Base-by-base conservation (phyloP, 805 yeast genomes). In the Cephaloascus fragrans region DNA sequence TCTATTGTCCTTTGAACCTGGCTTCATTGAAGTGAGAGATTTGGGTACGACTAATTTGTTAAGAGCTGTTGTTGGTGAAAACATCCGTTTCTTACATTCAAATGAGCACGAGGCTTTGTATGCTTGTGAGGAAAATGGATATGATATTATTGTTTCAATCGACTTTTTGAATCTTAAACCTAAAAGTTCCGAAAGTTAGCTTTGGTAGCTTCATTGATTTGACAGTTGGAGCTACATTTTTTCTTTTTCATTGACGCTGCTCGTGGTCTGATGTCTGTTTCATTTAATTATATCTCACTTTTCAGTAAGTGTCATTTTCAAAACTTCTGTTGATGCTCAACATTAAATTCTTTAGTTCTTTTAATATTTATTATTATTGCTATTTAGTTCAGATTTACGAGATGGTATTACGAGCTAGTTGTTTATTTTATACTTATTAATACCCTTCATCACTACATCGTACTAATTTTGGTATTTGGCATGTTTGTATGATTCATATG, bases 31-130 rank as follows among this genome's bases (percentile, higher is more conserved):
- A 62, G 83, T 93, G 36, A 73, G 98, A 42, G 87, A 88, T 49
- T 87, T 89, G 52, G 95, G 88, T 49, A 77, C 85, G 15, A 88
- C 93, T 3, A 94, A 82, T 47, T 64, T 93, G 42, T 72, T 89
- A 31, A 71, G 96, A 44, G 89, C 93, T n/a, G 81, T 93, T 41
- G 73, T 84, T 15, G 97, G 96, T 2, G 97, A 88, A 42, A 88
- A 88, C 55, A 89, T 93, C 43, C 66, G 97, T 41, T 77, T 89
- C 52, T 62, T 89, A 49, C 96, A 90, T 55, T 81, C 88, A 39
- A 83, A 85, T 41, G 88, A 95, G 23, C 95, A 89, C 56, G 97
- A 90, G 61, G 90, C 94, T 19, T 61, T 90, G 53, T 90, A 89
- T 57, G 96, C 87, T 0, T 86, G 88, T 53, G 97, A 88, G 55